Percentiles rank a stretch among this genome's conserved stretches.
phyloP scores from a whole-genome alignment of 106 monocot species.

The Agapanthus africanus region DNA sequence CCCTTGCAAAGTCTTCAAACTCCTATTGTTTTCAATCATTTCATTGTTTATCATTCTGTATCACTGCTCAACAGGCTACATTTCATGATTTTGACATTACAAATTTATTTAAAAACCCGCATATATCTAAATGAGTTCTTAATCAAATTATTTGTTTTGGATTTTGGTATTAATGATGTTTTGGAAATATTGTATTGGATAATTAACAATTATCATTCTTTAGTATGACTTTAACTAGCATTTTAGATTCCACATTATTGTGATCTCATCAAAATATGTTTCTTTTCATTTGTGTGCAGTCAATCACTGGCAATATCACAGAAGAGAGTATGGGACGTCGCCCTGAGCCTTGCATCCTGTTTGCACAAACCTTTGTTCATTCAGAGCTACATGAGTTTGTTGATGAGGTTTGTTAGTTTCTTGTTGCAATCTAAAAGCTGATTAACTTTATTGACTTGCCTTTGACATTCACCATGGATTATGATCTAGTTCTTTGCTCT shows the following conservation, averaged over 20 bases:
- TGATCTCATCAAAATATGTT: background rate
- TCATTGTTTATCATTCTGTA: too few relatives aligned
- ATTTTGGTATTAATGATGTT: too few relatives aligned
- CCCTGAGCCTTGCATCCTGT: conserved; percentile 78
- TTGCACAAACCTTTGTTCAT: conserved; percentile 81
- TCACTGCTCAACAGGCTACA: too few relatives aligned
- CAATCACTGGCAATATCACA: background rate
- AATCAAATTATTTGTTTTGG: too few relatives aligned
- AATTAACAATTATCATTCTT: too few relatives aligned
- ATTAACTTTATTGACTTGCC: background rate
- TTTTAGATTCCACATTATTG: background rate
- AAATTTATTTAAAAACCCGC: too few relatives aligned
- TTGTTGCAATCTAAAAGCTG: background rate
- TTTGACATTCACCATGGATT: background rate
- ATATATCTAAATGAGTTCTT: too few relatives aligned
- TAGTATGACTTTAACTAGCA: too few relatives aligned
- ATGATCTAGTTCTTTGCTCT: background rate
- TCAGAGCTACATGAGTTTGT: conserved; percentile 89
- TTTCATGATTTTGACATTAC: too few relatives aligned
- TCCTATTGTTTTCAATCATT: too few relatives aligned
- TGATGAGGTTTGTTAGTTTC: conserved; percentile 55
- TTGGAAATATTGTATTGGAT: too few relatives aligned
- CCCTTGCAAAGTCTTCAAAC: too few relatives aligned
- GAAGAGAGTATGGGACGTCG: conserved; percentile 66
- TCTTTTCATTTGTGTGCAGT: background rate